phyloP scores from a whole-genome alignment of 345 rosid genomes.

The Eucalyptus sp. region DNA sequence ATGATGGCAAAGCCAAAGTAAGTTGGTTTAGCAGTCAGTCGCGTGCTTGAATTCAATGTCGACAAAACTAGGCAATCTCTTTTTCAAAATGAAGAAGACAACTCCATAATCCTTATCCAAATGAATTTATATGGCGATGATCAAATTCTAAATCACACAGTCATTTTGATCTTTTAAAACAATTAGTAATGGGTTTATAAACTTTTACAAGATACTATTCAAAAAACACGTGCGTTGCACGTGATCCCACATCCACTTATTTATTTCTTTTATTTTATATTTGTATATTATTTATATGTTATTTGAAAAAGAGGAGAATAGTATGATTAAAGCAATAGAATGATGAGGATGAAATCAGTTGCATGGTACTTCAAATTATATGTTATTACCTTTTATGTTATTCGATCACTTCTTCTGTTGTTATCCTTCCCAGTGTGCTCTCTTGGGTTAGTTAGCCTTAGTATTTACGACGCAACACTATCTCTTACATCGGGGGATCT shows the following conservation, averaged over 20 bases:
- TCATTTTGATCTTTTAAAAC: not conserved
- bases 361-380: not conserved
- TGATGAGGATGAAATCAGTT: not conserved
- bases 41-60: not conserved
- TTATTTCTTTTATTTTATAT: not conserved
- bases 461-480: not conserved
- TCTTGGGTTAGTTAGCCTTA: not conserved
- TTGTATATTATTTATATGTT: not conserved
- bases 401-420: not conserved
- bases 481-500: not conserved
- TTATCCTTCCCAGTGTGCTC: not conserved
- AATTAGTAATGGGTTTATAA: not conserved
- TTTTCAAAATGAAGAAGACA: not conserved
- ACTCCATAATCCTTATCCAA: not conserved
- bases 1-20: not conserved
- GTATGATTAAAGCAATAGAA: not conserved
- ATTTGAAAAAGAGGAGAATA: not conserved
- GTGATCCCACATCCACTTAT: not conserved
- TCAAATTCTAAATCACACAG: not conserved
- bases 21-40: not conserved
- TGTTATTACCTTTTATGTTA: no score
- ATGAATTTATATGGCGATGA: not conserved
- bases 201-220: not conserved
- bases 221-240: not conserved
- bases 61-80: not conserved